phyloP scores from a whole-genome alignment of 768 basidiomycete genomes.

The Trametes villosa region DNA sequence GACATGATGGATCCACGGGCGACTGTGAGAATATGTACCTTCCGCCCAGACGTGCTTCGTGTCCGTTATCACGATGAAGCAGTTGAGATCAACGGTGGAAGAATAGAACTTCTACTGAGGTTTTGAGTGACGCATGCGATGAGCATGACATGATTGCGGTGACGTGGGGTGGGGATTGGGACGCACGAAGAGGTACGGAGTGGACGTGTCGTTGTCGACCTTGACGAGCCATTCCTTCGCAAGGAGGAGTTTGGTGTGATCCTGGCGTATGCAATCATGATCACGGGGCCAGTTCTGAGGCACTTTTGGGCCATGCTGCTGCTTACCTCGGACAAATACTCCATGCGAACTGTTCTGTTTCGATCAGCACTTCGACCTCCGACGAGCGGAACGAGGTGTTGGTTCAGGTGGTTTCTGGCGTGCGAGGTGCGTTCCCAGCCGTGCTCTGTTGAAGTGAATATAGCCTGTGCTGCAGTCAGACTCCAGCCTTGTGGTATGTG shows the following conservation, averaged over 20 bases:
- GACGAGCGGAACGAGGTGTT: neutral
- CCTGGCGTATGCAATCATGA: conserved; percentile 41
- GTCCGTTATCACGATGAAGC: conserved; percentile 70
- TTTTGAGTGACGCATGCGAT: neutral
- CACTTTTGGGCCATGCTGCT: conserved; percentile 35
- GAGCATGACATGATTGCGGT: neutral
- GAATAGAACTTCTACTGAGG: conserved; percentile 65
- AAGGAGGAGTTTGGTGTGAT: conserved; percentile 57
- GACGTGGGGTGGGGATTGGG: neutral
- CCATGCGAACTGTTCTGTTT: conserved; percentile 12
- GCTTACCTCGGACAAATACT: conserved; percentile 37
- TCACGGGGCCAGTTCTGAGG: neutral
- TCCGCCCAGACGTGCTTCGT: conserved; percentile 77
- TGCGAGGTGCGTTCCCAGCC: no score
- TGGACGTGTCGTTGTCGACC: conserved; percentile 59
- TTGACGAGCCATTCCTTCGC: conserved; percentile 78
- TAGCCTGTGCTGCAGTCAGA: neutral
- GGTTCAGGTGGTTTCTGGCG: neutral
- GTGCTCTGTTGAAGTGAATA: no score
- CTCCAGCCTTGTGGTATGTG: neutral
- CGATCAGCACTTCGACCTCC: conserved; percentile 12
- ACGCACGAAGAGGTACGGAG: conserved; percentile 76
- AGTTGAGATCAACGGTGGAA: conserved; percentile 58
- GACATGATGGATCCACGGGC: neutral
- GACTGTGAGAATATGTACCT: conserved; percentile 46